Evolutionary conservation across 305 asterid genomes (phyloP), one percentile per base, ranked within the genome.

Genomic region (Plantago lanceolata): DNA sequence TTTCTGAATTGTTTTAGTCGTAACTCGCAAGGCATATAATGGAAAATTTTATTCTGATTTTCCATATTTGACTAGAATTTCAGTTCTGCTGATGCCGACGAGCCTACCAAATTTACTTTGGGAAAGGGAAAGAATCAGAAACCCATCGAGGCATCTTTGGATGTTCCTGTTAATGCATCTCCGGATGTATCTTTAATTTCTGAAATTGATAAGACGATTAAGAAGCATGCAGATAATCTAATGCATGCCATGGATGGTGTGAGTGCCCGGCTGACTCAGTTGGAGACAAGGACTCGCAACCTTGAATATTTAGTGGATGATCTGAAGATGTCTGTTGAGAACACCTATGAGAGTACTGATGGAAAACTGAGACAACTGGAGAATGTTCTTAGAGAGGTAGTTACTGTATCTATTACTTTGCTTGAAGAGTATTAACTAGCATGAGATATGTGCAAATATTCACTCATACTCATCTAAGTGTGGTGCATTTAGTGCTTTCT

Each of bases 361-460:
- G 91, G 86, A 53, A 84, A 75, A 68, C 57, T 82, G 74, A 82
- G 88, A 50, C 84, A 76, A 48, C 61, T 84, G 71, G 86, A 78
- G 73, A 80, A 82, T 67, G 68, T 80, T 57, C 77, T 84, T 33
- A 68, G 76, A 72, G 84, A 84, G 86, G 91, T 84, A 76, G 24
- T 17, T 35, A 61, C 52, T 64, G 17, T 51, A 49, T 40, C 65
- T 61, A 31, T 44, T 9, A 40, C 18, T 58, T 57, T 50, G 17
- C 68, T 21, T 31, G n/a, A 14, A 61, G 43, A 57, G 17, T 54
- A 52, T 21, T 19, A 13, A 44, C 12, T 6, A 9, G 29, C 26
- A 19, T 3, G 18, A 43, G 48, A 60, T n/a, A 26, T 47, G 1
- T 21, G 35, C 24, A 16, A 37, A 26, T 21, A 11, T 53, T 13